These are phyloP conservation scores for Colletotrichum endophyticum DNA, from an alignment of 2,329 filamentous ascomycete species.

Conservation along the genomic window DNA sequence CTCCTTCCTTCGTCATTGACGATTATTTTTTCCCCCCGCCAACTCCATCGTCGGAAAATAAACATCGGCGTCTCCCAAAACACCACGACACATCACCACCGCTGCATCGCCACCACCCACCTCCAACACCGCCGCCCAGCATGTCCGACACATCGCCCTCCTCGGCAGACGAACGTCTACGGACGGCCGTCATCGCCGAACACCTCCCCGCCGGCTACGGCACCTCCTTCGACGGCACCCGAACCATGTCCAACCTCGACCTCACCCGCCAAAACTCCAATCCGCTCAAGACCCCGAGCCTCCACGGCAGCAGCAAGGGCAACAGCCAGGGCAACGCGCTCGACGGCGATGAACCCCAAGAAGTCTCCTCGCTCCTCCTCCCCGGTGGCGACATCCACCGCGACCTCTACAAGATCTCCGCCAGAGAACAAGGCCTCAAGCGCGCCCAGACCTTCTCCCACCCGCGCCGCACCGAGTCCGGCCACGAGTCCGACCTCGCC, in stretches of 20 bases:
- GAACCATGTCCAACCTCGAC: constrained; percentile 5
- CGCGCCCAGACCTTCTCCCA: constrained; percentile 73
- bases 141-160: constrained; percentile 16
- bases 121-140: not conserved
- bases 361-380: constrained; percentile 71
- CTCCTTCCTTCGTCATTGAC: not conserved
- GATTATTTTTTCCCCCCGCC: not conserved
- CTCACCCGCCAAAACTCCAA: constrained; percentile 7
- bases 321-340: not conserved
- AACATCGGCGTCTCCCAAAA: not conserved
- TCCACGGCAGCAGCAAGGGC: constrained; percentile 19
- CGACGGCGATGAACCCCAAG: constrained; percentile 28
- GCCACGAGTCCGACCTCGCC: constrained; percentile 22
- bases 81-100: not conserved
- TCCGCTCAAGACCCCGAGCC: not conserved
- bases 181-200: constrained; percentile 17
- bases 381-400: constrained; percentile 82
- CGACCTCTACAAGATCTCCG: constrained; percentile 76
- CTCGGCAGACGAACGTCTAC: constrained; percentile 11
- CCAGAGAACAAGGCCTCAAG: constrained; percentile 53
- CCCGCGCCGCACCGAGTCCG: constrained; percentile 31
- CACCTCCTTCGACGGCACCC: constrained; percentile 22
- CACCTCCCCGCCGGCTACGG: constrained; percentile 22
- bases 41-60: not conserved
- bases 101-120: not conserved